phyloP scores from a whole-genome alignment of 2,329 filamentous ascomycete species.

The Trichoderma oligosporum region DNA sequence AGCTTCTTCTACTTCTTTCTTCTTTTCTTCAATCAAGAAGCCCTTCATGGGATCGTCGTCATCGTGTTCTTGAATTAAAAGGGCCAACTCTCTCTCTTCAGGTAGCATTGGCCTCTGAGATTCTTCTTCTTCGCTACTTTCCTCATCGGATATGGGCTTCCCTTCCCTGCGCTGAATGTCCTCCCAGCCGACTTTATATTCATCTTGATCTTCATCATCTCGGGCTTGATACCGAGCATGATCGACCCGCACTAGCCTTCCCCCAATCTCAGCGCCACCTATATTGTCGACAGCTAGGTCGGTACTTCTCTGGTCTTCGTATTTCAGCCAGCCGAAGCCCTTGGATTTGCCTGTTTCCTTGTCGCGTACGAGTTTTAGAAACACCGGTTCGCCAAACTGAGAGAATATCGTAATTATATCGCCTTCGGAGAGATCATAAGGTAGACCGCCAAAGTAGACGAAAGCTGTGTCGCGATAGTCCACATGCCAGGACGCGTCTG shows the following conservation, averaged over 20 bases:
- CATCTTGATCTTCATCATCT: conserved; percentile 68
- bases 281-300: conserved; percentile 96
- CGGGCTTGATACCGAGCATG: conserved; percentile 87
- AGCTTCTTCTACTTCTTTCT: conserved; percentile 76
- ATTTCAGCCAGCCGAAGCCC: conserved; percentile 95
- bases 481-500: conserved; percentile 90
- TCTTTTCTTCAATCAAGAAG: conserved; percentile 85
- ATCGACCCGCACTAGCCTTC: conserved; percentile 79
- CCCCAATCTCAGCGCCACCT: conserved; percentile 77
- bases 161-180: conserved; percentile 55
- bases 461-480: conserved; percentile 98
- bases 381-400: conserved; percentile 92
- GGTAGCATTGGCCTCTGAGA: conserved; percentile 60
- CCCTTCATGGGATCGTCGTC: conserved; percentile 98
- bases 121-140: conserved; percentile 40
- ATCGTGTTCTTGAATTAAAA: conserved; percentile 74
- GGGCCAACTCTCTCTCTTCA: conserved; percentile 76
- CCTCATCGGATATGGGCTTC: conserved; percentile 41
- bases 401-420: conserved; percentile 96
- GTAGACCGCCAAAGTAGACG: conserved; percentile 90
- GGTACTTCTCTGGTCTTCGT: conserved; percentile 94
- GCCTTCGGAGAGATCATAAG: conserved; percentile 89
- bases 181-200: conserved; percentile 56
- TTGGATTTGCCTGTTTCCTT: conserved; percentile 94
- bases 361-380: conserved; percentile 87